Base-by-base conservation (phyloP, 169 alveolate genomes). In the Cryptosporidium bovis region DNA sequence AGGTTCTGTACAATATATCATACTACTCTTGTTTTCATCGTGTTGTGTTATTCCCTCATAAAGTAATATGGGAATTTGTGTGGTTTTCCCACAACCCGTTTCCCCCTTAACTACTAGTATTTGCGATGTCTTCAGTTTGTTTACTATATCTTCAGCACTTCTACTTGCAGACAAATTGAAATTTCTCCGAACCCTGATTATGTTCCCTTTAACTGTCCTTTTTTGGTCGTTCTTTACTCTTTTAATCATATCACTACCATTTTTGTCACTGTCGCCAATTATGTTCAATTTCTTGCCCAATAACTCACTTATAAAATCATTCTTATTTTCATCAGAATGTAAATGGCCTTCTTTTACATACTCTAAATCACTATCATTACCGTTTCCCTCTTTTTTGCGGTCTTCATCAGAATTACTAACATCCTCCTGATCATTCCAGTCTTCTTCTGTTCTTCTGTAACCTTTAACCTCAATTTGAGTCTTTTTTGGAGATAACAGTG, bases 21-120 rank as follows among this genome's bases (percentile, higher is more conserved):
- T 60, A 40, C 87, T 71, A 18, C 27, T 62, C 29, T 6, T 5
- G 12, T 13, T 55, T 12, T 67, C 64, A 4, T 44, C 56, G 33
- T 44, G 64, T 60, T 77, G 87, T 8, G 71, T 55, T 40, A 77
- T 60, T 44, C 87, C 87, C 29, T 83, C 90, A 20, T 83, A 68
- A 50, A 83, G 24, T 12, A 68, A 34, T 29, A 67, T 68, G 8
- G 98, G 97, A 3, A 95, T 83, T 83, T 95, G 94, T 2, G 98
- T 96, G 10, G 98, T 92, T 82, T 96, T 96, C 18, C 98, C 98
- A 46, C 96, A 92, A 2, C 98, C 98, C 34, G 98, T 95, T 66
- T 94, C 97, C 31, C 98, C 98, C 64, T 77, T 56, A 44, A 77
- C 60, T 10, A 77, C 64, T 10, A 77, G 16, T 1, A 77, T 44